phyloP scores from a whole-genome alignment of 768 basidiomycete species.

The Coprinopsis marcescibilis region DNA sequence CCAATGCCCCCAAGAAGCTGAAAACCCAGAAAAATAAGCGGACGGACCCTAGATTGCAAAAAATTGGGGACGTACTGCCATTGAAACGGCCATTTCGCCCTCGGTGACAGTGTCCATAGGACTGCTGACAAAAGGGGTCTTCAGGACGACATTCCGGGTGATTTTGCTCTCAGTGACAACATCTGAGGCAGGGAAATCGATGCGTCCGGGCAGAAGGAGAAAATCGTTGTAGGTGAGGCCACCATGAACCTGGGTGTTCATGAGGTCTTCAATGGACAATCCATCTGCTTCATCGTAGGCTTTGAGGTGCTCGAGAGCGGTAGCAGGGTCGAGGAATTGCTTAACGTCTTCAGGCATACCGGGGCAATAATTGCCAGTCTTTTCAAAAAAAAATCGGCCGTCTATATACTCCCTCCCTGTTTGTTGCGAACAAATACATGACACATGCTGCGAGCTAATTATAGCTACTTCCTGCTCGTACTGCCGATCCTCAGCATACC shows the following conservation, averaged over 20 bases:
- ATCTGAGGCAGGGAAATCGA: slow-evolving; percentile 81
- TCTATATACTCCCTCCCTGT: slow-evolving; percentile 18
- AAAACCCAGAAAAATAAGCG: slow-evolving; percentile 12
- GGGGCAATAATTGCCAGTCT: slow-evolving; percentile 21
- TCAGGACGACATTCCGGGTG: slow-evolving; percentile 86
- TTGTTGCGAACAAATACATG: slow-evolving; percentile 15
- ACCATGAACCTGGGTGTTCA: slow-evolving; percentile 80
- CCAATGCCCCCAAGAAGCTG: slow-evolving; percentile 93
- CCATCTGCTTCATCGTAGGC: slow-evolving; percentile 74
- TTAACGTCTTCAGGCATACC: slow-evolving; percentile 22
- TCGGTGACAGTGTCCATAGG: slow-evolving; percentile 99
- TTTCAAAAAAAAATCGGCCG: slow-evolving; percentile 17
- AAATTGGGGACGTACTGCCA: slow-evolving; percentile 61
- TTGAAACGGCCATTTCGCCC: slow-evolving; percentile 84
- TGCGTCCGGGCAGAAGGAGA: slow-evolving; percentile 89
- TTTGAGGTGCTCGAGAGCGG: slow-evolving; percentile 72
- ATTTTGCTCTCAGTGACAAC: slow-evolving; percentile 82
- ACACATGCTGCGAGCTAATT: background rate
- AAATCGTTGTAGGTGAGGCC: slow-evolving; percentile 99
- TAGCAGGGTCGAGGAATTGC: slow-evolving; percentile 55
- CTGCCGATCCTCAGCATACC: no score
- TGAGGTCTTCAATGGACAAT: slow-evolving; percentile 76
- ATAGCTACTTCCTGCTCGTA: no score
- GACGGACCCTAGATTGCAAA: slow-evolving; percentile 7
- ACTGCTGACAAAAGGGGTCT: slow-evolving; percentile 94